Evolutionary conservation across 306 rosid species (phyloP).

Genomic region (Cyamopsis tetragonoloba): DNA sequence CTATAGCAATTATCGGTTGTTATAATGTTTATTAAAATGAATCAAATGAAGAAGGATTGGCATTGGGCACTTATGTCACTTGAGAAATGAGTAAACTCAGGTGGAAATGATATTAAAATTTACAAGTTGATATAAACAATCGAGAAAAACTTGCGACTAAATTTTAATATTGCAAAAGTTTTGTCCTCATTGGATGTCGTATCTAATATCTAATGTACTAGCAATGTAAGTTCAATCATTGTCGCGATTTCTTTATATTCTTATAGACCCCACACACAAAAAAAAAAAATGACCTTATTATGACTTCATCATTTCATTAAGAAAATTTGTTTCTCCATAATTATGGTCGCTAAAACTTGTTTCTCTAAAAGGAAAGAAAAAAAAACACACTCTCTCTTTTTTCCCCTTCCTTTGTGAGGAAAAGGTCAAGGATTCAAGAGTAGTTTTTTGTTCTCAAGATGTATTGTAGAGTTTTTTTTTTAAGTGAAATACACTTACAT

Average conservation of each 20-base stretch:
- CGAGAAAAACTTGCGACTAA: background rate
- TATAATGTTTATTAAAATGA: background rate
- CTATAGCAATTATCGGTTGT: no score
- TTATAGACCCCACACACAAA: conserved; percentile 14
- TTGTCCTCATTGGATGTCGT: conserved; percentile 24
- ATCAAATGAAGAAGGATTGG: background rate
- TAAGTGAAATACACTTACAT: no score
- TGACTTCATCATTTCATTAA: background rate
- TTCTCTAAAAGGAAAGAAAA: no score
- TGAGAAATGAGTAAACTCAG: background rate
- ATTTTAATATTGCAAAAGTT: background rate
- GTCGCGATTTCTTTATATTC: conserved; percentile 11
- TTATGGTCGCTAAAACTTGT: no score
- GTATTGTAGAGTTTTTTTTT: no score
- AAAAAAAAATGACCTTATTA: conserved; percentile 26
- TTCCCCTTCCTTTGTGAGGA: no score
- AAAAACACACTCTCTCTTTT: no score
- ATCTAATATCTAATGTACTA: conserved; percentile 7
- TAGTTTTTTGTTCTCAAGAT: no score
- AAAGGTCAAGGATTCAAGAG: no score
- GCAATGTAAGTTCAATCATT: background rate
- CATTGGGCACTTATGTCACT: background rate
- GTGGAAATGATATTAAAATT: background rate
- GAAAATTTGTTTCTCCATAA: no score
- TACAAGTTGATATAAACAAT: conserved; percentile 7